Conservation (phyloP, 768 basidiomycete genomes). For the Krasilnikovozyma curviuscula region DNA sequence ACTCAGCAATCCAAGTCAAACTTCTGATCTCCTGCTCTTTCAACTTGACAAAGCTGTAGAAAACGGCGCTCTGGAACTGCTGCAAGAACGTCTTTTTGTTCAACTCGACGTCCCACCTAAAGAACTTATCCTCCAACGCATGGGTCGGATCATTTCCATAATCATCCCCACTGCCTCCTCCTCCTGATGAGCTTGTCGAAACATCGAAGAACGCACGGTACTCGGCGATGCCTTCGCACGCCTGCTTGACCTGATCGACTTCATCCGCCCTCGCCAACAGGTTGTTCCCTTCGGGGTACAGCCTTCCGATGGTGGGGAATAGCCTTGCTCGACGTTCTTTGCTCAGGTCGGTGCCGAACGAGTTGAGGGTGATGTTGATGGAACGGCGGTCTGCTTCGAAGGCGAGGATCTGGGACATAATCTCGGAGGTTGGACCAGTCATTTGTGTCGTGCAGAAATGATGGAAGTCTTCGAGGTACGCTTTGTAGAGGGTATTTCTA, state of each 20-base stretch:
- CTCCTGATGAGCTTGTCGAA: constrained; percentile 24
- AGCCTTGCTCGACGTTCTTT: constrained; percentile 89
- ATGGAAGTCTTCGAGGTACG: constrained; percentile 95
- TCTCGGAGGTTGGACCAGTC: constrained; percentile 66
- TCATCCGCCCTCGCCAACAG: constrained; percentile 84
- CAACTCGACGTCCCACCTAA: constrained; percentile 65
- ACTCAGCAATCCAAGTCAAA: constrained; percentile 80
- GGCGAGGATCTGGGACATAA: constrained; percentile 76
- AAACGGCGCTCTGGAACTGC: constrained; percentile 87
- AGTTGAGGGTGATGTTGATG: constrained; percentile 98
- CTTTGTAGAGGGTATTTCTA: constrained; percentile 95
- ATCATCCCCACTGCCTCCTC: constrained; percentile 29
- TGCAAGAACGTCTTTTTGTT: constrained; percentile 92
- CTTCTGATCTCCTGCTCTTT: constrained; percentile 34
- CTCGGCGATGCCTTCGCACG: constrained; percentile 71
- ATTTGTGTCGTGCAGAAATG: constrained; percentile 57
- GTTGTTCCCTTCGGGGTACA: constrained; percentile 93
- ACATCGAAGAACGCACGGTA: constrained; percentile 78
- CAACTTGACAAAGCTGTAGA: constrained; percentile 47
- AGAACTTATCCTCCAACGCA: constrained; percentile 77
- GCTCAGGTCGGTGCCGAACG: constrained; percentile 79
- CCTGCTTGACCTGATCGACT: constrained; percentile 70
- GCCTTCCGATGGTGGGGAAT: constrained; percentile 79
- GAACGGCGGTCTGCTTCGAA: constrained; percentile 96
- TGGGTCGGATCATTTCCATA: constrained; percentile 34